A percentile compares a stretch with the other conserved stretches of the same genome.
Evolutionary conservation across 164 flowering plant species (phyloP).

Genomic region (Vitis rupestris): DNA sequence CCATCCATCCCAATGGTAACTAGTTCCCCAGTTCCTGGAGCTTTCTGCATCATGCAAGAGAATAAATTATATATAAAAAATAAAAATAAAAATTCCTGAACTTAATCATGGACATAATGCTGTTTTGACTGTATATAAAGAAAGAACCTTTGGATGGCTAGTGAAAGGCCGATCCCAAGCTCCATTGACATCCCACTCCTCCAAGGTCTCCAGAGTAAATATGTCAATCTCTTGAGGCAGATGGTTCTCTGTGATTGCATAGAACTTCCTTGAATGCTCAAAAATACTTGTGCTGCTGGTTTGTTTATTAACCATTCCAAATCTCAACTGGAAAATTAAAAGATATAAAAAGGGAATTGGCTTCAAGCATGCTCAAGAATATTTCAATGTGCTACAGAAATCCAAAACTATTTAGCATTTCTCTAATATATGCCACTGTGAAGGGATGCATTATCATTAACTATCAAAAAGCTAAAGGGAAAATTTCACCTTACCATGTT

Average conservation of each 20-base stretch:
- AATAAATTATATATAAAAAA: neutral
- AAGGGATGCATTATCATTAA: too few species aligned
- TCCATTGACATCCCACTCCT: constrained; percentile 45
- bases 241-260: constrained; percentile 51
- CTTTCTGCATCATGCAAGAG: constrained; percentile 37
- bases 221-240: constrained; percentile 61
- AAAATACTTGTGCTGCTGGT: constrained; percentile 64
- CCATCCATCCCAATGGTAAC: constrained; percentile 53
- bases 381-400: too few species aligned
- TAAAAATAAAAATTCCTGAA: neutral
- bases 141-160: constrained; percentile 62
- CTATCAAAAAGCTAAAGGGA: too few species aligned
- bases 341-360: too few species aligned
- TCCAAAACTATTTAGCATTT: too few species aligned
- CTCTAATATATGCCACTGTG: too few species aligned
- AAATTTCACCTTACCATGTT: constrained; percentile 27
- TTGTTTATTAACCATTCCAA: constrained; percentile 39
- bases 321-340: constrained; percentile 46
- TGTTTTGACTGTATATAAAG: neutral
- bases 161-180: constrained; percentile 61
- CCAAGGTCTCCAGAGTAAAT: constrained; percentile 32
- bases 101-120: neutral
- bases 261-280: constrained; percentile 53
- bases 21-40: constrained; percentile 68
- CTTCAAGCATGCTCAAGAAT: too few species aligned